Evolutionary conservation across 352 stramenopile genomes (phyloP).

Genomic region (Pythium graminicola): DNA sequence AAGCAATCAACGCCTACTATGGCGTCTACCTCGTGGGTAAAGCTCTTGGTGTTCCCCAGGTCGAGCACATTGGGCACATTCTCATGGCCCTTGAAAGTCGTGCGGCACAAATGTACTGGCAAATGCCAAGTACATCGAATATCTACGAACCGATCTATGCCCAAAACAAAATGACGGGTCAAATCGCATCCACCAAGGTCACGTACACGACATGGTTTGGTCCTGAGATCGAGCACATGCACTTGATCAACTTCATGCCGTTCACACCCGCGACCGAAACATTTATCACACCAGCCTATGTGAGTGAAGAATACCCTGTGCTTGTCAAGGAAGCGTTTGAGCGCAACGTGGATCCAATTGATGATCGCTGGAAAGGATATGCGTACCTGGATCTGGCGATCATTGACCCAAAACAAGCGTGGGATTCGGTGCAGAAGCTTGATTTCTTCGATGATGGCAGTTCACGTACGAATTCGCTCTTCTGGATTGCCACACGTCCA

Average conservation of each 20-base stretch:
- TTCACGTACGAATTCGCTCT: slow-evolving; percentile 61
- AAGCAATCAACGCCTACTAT: slow-evolving; percentile 96
- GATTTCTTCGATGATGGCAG: slow-evolving; percentile 68
- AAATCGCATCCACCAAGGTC: slow-evolving; percentile 68
- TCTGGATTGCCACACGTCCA: slow-evolving; percentile 68
- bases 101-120: slow-evolving; percentile 94
- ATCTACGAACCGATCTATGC: slow-evolving; percentile 76
- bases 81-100: slow-evolving; percentile 91
- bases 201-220: slow-evolving; percentile 86
- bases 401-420: slow-evolving; percentile 44
- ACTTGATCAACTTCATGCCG: slow-evolving; percentile 81
- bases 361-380: slow-evolving; percentile 71
- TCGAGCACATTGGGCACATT: slow-evolving; percentile 65
- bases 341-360: slow-evolving; percentile 38
- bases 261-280: slow-evolving; percentile 68
- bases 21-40: slow-evolving; percentile 90
- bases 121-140: slow-evolving; percentile 78
- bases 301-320: slow-evolving; percentile 54
- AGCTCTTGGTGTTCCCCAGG: too few species aligned
- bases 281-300: slow-evolving; percentile 52
- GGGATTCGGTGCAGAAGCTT: slow-evolving; percentile 54
- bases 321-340: too few species aligned
- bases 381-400: slow-evolving; percentile 70
- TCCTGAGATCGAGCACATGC: slow-evolving; percentile 57
- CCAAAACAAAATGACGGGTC: slow-evolving; percentile 72